Evolutionary conservation across 202 grass and related monocot species (phyloP).

Genomic region (Cymbopogon flexuosus): DNA sequence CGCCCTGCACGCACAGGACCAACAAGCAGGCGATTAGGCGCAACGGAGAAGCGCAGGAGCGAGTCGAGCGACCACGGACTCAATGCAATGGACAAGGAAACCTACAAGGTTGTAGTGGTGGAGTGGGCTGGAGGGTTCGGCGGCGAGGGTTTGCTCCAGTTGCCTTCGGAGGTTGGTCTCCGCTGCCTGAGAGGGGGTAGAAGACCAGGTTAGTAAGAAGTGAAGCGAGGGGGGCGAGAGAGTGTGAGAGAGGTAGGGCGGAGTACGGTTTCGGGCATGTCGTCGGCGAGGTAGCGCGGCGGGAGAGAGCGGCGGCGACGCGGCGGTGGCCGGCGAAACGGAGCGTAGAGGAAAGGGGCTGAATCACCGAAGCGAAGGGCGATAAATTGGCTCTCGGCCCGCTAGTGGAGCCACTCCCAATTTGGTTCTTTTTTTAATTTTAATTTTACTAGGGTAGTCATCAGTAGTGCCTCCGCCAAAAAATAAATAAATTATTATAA

Average conservation of each 20-base stretch:
- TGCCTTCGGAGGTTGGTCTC: constrained; percentile 38
- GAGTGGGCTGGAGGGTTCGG: constrained; percentile 50
- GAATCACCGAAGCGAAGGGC: neutral
- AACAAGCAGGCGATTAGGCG: neutral
- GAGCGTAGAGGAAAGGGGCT: neutral
- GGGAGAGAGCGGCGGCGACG: neutral
- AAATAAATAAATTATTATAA: neutral
- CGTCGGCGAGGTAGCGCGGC: neutral
- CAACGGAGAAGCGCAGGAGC: neutral
- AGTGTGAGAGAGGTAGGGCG: neutral
- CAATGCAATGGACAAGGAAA: neutral
- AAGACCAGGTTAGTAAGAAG: constrained; percentile 9
- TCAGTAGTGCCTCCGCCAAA: too few species aligned
- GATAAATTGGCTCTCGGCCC: neutral
- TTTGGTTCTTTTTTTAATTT: too few species aligned
- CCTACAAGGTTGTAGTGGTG: constrained; percentile 60
- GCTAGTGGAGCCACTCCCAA: neutral
- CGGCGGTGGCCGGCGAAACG: neutral
- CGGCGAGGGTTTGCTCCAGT: constrained; percentile 55
- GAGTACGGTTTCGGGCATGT: constrained; percentile 40
- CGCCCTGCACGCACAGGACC: constrained; percentile 35
- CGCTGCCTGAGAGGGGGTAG: constrained; percentile 35
- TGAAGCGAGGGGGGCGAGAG: neutral
- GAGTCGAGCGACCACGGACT: neutral
- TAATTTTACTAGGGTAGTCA: too few species aligned